phyloP scores from a whole-genome alignment of 2,329 filamentous ascomycete genomes.

The Trichoderma arundinaceum region DNA sequence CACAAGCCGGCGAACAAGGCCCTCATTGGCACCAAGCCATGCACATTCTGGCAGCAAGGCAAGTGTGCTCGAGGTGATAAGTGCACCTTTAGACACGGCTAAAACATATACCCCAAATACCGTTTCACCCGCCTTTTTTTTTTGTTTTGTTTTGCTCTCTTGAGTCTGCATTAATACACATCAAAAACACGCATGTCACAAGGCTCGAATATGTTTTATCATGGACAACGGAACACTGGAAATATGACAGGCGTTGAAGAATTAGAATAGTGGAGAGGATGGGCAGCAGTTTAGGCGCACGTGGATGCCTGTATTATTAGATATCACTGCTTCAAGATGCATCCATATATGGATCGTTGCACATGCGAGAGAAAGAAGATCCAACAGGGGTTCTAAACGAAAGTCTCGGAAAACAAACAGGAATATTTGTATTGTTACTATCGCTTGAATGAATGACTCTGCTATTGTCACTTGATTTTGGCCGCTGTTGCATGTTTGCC shows the following conservation, averaged over 20 bases:
- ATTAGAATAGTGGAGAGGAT: conserved; percentile 18
- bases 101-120: neutral
- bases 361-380: neutral
- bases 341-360: too few relatives aligned
- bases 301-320: conserved; percentile 31
- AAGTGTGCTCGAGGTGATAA: conserved; percentile 75
- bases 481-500: neutral
- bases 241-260: conserved; percentile 29
- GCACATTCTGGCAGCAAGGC: conserved; percentile 72
- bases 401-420: neutral
- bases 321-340: conserved; percentile 11
- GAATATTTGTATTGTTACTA: neutral
- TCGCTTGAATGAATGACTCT: neutral
- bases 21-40: conserved; percentile 69
- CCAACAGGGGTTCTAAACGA: neutral
- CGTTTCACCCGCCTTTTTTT: neutral
- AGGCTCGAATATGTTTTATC: neutral
- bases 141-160: neutral
- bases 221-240: conserved; percentile 13
- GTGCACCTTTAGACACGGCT: conserved; percentile 75
- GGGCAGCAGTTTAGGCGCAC: conserved; percentile 14
- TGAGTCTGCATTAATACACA: neutral
- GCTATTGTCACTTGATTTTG: too few relatives aligned
- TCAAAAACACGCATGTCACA: neutral
- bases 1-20: conserved; percentile 59